phyloP scores from a whole-genome alignment of 2,329 filamentous ascomycete species.

The Myriosclerotinia scirpicola region DNA sequence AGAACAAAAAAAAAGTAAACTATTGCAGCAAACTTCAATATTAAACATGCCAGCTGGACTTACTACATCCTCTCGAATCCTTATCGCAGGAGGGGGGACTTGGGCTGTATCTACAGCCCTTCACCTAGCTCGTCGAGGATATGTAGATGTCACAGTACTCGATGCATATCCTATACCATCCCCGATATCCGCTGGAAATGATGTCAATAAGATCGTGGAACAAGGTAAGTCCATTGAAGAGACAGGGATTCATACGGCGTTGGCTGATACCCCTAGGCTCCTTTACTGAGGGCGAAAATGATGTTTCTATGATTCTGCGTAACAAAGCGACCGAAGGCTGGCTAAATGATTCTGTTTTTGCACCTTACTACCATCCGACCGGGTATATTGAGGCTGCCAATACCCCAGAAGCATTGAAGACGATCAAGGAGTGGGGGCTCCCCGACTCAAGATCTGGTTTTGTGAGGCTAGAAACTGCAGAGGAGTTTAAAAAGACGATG shows the following conservation, averaged over 20 bases:
- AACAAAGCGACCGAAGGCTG: slow-evolving; percentile 45
- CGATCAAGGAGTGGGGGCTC: slow-evolving; percentile 43
- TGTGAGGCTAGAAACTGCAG: slow-evolving; percentile 44
- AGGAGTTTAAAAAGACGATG: slow-evolving; percentile 53
- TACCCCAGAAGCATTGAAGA: slow-evolving; percentile 43
- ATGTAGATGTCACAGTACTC: slow-evolving; percentile 49
- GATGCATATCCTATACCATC: slow-evolving; percentile 48
- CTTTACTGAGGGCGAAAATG: slow-evolving; percentile 31
- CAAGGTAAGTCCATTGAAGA: slow-evolving; percentile 25
- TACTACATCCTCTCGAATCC: slow-evolving; percentile 34
- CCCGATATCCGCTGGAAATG: slow-evolving; percentile 55
- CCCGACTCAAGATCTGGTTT: slow-evolving; percentile 40
- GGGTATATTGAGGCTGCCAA: slow-evolving; percentile 49
- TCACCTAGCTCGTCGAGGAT: slow-evolving; percentile 48
- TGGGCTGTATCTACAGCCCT: slow-evolving; percentile 48
- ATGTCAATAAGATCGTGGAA: slow-evolving; percentile 60
- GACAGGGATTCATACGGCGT: not conserved
- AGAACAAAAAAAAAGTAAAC: not conserved
- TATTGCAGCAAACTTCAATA: not conserved
- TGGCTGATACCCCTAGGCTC: slow-evolving; percentile 30
- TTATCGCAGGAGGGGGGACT: slow-evolving; percentile 46
- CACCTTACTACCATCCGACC: slow-evolving; percentile 48
- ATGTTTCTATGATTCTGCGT: slow-evolving; percentile 41
- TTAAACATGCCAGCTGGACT: slow-evolving; percentile 20
- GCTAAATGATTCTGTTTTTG: slow-evolving; percentile 46